Evolutionary conservation across 2,329 filamentous ascomycete genomes (phyloP).

Genomic region (Fusarium aywerte): DNA sequence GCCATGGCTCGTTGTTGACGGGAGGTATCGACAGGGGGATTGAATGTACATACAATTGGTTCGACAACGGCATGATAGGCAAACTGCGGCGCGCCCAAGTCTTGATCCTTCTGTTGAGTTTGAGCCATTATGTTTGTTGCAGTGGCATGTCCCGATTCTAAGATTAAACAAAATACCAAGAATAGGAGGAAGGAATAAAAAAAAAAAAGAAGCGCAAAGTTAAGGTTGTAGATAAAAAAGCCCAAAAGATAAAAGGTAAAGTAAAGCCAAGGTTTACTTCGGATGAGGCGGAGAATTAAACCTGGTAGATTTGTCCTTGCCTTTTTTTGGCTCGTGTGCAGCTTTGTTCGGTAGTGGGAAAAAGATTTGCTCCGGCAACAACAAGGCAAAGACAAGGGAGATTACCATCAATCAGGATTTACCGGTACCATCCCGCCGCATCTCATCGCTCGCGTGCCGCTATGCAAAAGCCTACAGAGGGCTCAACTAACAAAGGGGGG

Average conservation of each 20-base stretch:
- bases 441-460: neutral
- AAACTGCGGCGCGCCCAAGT: conserved; percentile 47
- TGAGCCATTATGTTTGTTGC: conserved; percentile 11
- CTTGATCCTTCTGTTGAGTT: conserved; percentile 29
- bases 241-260: neutral
- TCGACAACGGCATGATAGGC: conserved; percentile 43
- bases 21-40: neutral
- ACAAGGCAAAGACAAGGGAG: neutral
- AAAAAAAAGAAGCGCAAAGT: conserved; percentile 5
- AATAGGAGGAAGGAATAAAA: neutral
- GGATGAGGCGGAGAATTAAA: conserved; percentile 30
- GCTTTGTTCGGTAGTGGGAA: neutral
- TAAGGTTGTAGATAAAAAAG: neutral
- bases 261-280: conserved; percentile 1
- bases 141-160: conserved; percentile 2
- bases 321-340: neutral
- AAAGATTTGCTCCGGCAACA: conserved; percentile 15
- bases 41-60: conserved; percentile 42
- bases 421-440: conserved; percentile 3
- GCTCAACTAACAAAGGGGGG: too few species aligned
- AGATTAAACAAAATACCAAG: neutral
- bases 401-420: conserved; percentile 11
- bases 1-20: neutral
- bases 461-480: neutral
- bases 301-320: neutral